These are phyloP conservation scores for Phytophthora hibernalis DNA, from an alignment of 352 stramenopile genomes.

Conservation along the genomic window DNA sequence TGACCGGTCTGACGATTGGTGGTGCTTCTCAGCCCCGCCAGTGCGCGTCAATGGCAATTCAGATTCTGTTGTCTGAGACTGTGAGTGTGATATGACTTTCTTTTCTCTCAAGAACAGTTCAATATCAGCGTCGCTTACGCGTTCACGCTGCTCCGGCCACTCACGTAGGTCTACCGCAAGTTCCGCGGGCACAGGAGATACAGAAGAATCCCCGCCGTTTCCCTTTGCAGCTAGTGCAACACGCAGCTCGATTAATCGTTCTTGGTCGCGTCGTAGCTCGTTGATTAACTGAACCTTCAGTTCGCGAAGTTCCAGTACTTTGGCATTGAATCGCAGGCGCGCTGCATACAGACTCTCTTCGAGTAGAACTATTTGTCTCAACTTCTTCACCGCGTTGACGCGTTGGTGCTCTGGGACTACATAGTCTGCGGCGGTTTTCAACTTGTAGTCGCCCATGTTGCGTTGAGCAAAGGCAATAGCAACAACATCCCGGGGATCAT, in stretches of 20 bases:
- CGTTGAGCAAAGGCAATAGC: slow-evolving; percentile 88
- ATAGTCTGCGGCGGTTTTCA: slow-evolving; percentile 90
- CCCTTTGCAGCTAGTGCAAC: slow-evolving; percentile 36
- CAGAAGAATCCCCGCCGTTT: background rate
- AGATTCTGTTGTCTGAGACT: slow-evolving; percentile 2
- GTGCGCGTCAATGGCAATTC: slow-evolving; percentile 4
- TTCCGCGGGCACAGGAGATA: background rate
- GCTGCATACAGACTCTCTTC: slow-evolving; percentile 86
- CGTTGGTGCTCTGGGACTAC: slow-evolving; percentile 90
- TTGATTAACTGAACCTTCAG: slow-evolving; percentile 89
- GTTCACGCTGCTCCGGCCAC: slow-evolving; percentile 91
- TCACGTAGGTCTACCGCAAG: slow-evolving; percentile 74
- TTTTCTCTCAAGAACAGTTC: slow-evolving; percentile 71
- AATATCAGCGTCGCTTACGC: slow-evolving; percentile 83
- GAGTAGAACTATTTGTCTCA: slow-evolving; percentile 85
- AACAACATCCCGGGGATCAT: slow-evolving; percentile 91
- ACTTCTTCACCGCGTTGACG: slow-evolving; percentile 92
- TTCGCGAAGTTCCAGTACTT: slow-evolving; percentile 89
- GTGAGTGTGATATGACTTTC: slow-evolving; percentile 51
- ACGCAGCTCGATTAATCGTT: slow-evolving; percentile 58
- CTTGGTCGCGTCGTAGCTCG: slow-evolving; percentile 65
- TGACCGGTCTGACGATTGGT: slow-evolving; percentile 37
- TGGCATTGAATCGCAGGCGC: slow-evolving; percentile 90
- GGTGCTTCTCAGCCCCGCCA: slow-evolving; percentile 21
- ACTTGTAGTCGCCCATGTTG: slow-evolving; percentile 94